Conservation (phyloP, 225 moss, liverwort and hornwort genomes). For the Lunularia cruciata region DNA sequence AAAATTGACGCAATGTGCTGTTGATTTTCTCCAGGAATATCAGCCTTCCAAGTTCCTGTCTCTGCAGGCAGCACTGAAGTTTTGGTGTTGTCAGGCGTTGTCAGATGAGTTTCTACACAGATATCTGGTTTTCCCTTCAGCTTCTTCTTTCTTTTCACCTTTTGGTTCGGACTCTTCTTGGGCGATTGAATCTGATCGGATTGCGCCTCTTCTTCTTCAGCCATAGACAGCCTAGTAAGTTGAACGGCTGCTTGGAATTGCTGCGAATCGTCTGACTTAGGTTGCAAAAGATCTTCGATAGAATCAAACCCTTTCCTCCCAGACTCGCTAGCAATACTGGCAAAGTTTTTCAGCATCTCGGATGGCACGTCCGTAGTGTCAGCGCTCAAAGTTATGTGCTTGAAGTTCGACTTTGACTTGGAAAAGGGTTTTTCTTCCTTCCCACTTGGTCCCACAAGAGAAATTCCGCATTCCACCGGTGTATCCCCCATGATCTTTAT, state of each 20-base stretch:
- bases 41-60: background rate
- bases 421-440: background rate
- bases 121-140: background rate
- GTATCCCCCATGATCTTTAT: background rate
- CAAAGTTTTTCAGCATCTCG: constrained; percentile 8
- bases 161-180: background rate
- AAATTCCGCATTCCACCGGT: background rate
- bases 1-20: background rate
- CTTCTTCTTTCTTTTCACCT: constrained; percentile 7
- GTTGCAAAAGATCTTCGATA: constrained; percentile 10
- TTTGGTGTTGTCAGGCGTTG: background rate
- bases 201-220: background rate
- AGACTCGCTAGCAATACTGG: constrained; percentile 1
- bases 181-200: background rate
- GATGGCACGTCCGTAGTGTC: background rate
- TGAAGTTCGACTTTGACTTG: background rate
- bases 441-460: background rate
- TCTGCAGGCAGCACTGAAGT: background rate
- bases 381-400: background rate
- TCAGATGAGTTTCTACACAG: background rate
- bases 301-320: background rate
- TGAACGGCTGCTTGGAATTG: constrained; percentile 34
- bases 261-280: constrained; percentile 32
- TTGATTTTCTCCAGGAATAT: background rate
- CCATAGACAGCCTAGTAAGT: constrained; percentile 28